These are phyloP conservation scores for Ophiostoma pallidulum DNA, from an alignment of 2,329 filamentous ascomycete genomes.

Conservation along the genomic window DNA sequence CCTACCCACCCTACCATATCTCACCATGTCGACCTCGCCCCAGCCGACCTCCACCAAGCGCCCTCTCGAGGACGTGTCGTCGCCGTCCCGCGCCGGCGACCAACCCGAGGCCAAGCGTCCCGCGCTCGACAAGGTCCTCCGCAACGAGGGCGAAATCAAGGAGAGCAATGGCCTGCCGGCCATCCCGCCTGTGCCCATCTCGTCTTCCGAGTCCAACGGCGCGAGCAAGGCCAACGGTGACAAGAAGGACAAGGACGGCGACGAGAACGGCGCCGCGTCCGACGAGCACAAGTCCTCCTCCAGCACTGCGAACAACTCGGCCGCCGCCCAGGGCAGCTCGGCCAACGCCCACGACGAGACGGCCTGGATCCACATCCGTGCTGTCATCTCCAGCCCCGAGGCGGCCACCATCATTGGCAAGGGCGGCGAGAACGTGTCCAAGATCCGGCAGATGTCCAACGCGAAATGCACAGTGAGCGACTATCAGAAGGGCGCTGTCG, in stretches of 20 bases:
- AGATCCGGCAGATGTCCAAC: conserved; percentile 88
- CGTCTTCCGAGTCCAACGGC: conserved; percentile 39
- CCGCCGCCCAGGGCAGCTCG: conserved; percentile 34
- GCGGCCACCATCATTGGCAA: conserved; percentile 98
- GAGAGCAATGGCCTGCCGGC: conserved; percentile 27
- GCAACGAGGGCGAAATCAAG: conserved; percentile 52
- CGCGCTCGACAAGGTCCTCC: conserved; percentile 84
- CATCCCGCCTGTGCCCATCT: conserved; percentile 23
- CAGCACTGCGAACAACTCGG: conserved; percentile 31
- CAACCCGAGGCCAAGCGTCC: conserved; percentile 96
- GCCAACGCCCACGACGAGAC: conserved; percentile 72
- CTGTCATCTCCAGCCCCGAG: conserved; percentile 94
- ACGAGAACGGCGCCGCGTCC: conserved; percentile 60
- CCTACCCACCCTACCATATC: conserved; percentile 24
- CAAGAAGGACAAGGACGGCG: conserved; percentile 44
- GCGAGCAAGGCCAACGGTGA: conserved; percentile 38
- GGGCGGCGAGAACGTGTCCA: conserved; percentile 95
- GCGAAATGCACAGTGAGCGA: conserved; percentile 99
- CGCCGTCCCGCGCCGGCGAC: conserved; percentile 80
- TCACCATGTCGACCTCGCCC: conserved; percentile 61
- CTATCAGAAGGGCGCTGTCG: conserved; percentile 92
- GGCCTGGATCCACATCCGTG: conserved; percentile 92
- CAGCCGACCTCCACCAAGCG: conserved; percentile 68
- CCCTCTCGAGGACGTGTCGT: conserved; percentile 93
- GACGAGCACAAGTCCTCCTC: conserved; percentile 48